Base-by-base conservation (phyloP, 192 early-diverging fungal species). In the Coemansia umbellata region DNA sequence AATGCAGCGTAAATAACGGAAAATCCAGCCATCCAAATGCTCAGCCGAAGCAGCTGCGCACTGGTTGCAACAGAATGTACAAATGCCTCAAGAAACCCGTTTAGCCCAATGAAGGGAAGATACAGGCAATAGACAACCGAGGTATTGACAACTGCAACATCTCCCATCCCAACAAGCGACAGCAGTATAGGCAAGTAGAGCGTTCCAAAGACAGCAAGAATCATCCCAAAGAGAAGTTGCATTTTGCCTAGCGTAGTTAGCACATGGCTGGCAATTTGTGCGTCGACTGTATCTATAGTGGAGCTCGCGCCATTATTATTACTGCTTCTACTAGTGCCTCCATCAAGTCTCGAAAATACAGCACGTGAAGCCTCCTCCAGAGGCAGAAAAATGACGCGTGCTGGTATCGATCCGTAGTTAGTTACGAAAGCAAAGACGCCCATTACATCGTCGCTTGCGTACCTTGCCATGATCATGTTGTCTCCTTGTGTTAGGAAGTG, bases 401-500 rank as follows among this genome's bases (percentile, higher is more conserved):
- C 91, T 37, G 95, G 78, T 22, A 96, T 69, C 0, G 93, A 97
- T 3, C 94, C 92, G 79, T 94, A 94, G 66, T 90, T 94, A 28
- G 87, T 71, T 7, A 91, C 89, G 61, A 92, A 77, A 1, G 92
- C 91, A 73, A 91, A 92, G 5, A 85, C 78, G 7, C 92, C 92
- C 74, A 90, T 88, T 52, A 82, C 82, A 0, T 36, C 52, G 3
- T 66, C 58, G 1, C 57, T 55, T 6, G 84, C 83, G 27, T 86
- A 71, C 23, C 56, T 66, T 13, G 90, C 60, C 63, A 94, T 80
- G n/a, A 93, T 55, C 78, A 99, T 88, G 60, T 92, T 92, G 68
- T 99, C 96, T n/a, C 93, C 96, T 69, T 94, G 91, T 4, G 96
- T 97, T 24, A 99, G 61, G 9, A 95, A 41, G 60, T 97, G 90